These are phyloP conservation scores for Hyaloscypha finlandica DNA, from an alignment of 495 filamentous ascomycete species.

Conservation along the genomic window DNA sequence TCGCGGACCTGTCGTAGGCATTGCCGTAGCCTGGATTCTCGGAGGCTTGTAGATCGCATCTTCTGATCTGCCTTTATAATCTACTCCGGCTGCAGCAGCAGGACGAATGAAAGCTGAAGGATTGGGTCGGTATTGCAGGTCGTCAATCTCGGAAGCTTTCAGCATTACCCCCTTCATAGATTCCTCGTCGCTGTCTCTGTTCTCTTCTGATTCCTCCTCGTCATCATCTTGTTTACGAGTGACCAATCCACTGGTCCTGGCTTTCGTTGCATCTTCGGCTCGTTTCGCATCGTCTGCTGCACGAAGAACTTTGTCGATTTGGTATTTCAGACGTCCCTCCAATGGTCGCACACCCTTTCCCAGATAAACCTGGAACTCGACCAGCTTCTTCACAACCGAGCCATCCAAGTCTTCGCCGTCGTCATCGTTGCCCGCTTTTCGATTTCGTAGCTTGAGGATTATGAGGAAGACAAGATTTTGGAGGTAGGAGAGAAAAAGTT, in stretches of 20 bases:
- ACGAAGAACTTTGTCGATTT: constrained; percentile 86
- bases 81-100: constrained; percentile 38
- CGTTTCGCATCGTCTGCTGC: constrained; percentile 75
- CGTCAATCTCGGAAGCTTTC: constrained; percentile 42
- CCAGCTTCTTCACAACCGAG: constrained; percentile 76
- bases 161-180: constrained; percentile 27
- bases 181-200: constrained; percentile 30
- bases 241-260: constrained; percentile 35
- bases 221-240: constrained; percentile 37
- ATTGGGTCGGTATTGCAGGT: constrained; percentile 69
- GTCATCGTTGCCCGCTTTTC: constrained; percentile 40
- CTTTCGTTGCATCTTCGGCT: constrained; percentile 33
- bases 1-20: constrained; percentile 60
- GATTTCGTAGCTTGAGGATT: constrained; percentile 73
- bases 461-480: constrained; percentile 93
- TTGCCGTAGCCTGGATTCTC: constrained; percentile 74
- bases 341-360: constrained; percentile 88
- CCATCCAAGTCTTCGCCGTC: constrained; percentile 46
- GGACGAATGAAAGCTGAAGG: constrained; percentile 58
- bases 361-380: constrained; percentile 82
- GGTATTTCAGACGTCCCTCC: constrained; percentile 83
- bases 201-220: constrained; percentile 36
- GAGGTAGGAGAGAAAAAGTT: constrained; percentile 91
- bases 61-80: constrained; percentile 37
- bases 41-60: constrained; percentile 81